Percentiles rank a stretch among this genome's conserved stretches.
Conservation (phyloP, 331 rosid genomes). For the Ulmus americana region DNA sequence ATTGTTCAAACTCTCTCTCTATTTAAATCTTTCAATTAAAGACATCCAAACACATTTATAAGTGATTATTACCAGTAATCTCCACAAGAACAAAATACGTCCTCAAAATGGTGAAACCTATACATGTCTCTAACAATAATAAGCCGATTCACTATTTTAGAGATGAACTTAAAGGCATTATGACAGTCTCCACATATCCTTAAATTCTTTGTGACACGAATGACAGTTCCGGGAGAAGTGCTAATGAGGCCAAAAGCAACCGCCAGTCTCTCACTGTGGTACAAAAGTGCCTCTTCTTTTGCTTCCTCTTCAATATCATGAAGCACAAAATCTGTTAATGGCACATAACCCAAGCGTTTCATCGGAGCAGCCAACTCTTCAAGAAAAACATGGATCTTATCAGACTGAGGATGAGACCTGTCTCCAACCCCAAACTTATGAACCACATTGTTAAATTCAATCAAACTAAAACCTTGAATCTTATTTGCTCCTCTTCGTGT, state of each 20-base stretch:
- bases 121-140: constrained; percentile 50
- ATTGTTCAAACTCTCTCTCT: no score
- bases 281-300: constrained; percentile 39
- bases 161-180: constrained; percentile 48
- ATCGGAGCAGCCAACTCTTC: constrained; percentile 11
- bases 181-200: constrained; percentile 52
- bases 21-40: no score
- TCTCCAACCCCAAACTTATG: constrained; percentile 26
- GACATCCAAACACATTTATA: not conserved
- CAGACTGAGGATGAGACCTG: constrained; percentile 24
- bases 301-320: constrained; percentile 56
- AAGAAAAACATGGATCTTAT: constrained; percentile 2
- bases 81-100: constrained; percentile 46
- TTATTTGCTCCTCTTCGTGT: constrained; percentile 16
- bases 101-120: constrained; percentile 52
- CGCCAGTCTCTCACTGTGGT: constrained; percentile 47
- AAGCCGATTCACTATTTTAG: constrained; percentile 36
- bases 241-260: constrained; percentile 47
- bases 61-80: constrained; percentile 35
- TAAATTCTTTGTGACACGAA: constrained; percentile 52
- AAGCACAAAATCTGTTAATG: constrained; percentile 41
- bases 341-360: constrained; percentile 5
- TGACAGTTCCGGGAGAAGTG: constrained; percentile 35
- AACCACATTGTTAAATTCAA: constrained; percentile 19
- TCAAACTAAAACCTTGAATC: constrained; percentile 25